Base-by-base conservation (phyloP, 345 rosid genomes). In the Salix koriyanagi region DNA sequence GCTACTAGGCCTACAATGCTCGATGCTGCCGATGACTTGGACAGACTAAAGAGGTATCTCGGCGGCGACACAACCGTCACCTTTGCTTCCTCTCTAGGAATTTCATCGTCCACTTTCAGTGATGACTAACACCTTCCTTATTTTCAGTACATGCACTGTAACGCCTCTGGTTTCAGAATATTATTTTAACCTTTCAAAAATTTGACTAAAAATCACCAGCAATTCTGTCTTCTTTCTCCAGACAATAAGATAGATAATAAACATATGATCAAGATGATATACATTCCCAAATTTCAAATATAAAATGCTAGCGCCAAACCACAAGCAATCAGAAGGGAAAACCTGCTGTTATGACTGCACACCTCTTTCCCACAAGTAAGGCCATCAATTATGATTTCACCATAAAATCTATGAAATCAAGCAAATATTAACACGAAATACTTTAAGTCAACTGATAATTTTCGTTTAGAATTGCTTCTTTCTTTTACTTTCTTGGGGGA, bases 1-100 rank as follows among this genome's bases (percentile, higher is more conserved):
- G 84, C 88, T 26, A 76, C 77, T 3, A 82, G 89, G 75, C 92
- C 92, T 11, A 87, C 86, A 18, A 89, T 89, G 92, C 87, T 87
- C 2, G 89, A 87, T 74, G 88, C 83, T 4, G 92, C 92, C 0
- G 88, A 86, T 76, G 89, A 89, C 80, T 75, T 89, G 79, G 81
- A 82, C 64, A 75, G 87, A 39, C 85, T 87, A 68, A 89, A 87
- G 81, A 85, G 90, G 64, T 89, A 85, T 76, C 89, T 89, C 5
- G 69, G 48, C 19, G 90, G 86, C 26, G 87, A 87, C 69, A 72
- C 87, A 7, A 85, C 89, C 32, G 75, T 70, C 18, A 89, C 90
- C 50, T 86, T 86, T 67, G 86, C 86, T 18, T 87, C 89, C 39
- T 86, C 88, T 9, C 87, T 87, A 1, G 90, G 89, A 79, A 84